These are phyloP conservation scores for Coemansia asiatica DNA, from an alignment of 192 early-diverging fungal species.

Conservation along the genomic window DNA sequence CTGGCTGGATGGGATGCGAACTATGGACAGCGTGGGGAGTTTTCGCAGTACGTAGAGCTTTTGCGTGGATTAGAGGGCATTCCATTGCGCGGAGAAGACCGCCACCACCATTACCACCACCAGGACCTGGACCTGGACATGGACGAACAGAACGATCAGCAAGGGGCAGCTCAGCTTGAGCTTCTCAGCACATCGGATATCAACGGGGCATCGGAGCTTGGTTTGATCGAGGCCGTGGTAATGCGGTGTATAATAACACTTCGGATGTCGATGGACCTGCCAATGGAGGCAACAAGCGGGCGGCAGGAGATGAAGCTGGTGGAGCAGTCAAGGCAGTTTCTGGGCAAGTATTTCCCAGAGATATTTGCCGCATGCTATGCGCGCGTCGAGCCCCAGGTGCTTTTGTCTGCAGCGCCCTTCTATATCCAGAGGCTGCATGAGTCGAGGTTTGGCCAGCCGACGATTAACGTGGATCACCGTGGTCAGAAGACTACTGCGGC, in stretches of 20 bases:
- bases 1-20: too few relatives aligned
- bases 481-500: constrained; percentile 19
- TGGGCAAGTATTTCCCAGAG: constrained; percentile 32
- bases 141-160: neutral
- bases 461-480: constrained; percentile 33
- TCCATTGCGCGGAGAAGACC: neutral
- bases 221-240: neutral
- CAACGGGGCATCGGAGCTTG: neutral
- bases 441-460: constrained; percentile 21
- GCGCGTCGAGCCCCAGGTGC: constrained; percentile 1
- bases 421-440: constrained; percentile 43
- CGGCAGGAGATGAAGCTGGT: neutral
- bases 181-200: neutral
- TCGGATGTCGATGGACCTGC: constrained; percentile 6
- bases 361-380: constrained; percentile 21
- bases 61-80: neutral
- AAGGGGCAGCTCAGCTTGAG: neutral
- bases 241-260: constrained; percentile 2
- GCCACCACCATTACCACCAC: neutral
- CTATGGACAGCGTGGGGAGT: neutral
- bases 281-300: neutral
- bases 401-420: constrained; percentile 26
- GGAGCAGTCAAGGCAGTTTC: constrained; percentile 18
- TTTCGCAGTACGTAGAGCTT: neutral
- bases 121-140: neutral